Conservation (phyloP, 75 land plant species). For the Cupressus sempervirens region DNA sequence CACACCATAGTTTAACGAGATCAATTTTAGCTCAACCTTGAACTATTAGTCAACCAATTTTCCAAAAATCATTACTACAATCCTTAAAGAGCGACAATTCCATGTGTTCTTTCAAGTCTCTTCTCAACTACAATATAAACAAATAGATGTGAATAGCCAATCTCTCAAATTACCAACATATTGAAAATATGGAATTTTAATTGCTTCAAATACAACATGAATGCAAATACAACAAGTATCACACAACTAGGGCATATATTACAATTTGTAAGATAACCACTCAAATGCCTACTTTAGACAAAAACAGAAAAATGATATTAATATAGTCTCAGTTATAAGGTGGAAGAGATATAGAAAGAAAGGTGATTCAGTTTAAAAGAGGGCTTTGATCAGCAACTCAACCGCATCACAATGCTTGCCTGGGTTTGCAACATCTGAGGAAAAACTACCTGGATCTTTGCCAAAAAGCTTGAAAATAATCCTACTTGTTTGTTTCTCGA, state of each 20-base stretch:
- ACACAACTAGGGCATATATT: conserved; percentile 50
- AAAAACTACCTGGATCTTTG: conserved; percentile 46
- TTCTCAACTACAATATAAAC: conserved; percentile 14
- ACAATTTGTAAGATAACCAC: conserved; percentile 38
- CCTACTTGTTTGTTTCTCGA: conserved; percentile 58
- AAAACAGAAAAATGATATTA: not conserved
- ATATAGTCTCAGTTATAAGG: not conserved
- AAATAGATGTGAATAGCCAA: conserved; percentile 4
- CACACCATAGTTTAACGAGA: conserved; percentile 31
- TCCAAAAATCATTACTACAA: conserved; percentile 25
- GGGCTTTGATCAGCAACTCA: not conserved
- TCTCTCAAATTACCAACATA: not conserved
- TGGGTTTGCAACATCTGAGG: conserved; percentile 43
- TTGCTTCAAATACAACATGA: conserved; percentile 25
- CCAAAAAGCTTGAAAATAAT: conserved; percentile 76
- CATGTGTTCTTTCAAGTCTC: conserved; percentile 32
- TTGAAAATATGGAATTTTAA: not conserved
- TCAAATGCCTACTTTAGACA: conserved; percentile 21
- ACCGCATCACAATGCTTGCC: conserved; percentile 18
- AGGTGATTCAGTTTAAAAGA: not conserved
- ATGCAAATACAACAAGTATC: conserved; percentile 29
- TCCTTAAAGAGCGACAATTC: conserved; percentile 11
- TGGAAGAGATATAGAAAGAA: not conserved
- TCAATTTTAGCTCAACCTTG: conserved; percentile 35
- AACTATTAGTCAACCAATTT: conserved; percentile 36